These are phyloP conservation scores for Solanum habrochaites DNA, from an alignment of 257 asterid genomes.

Conservation along the genomic window DNA sequence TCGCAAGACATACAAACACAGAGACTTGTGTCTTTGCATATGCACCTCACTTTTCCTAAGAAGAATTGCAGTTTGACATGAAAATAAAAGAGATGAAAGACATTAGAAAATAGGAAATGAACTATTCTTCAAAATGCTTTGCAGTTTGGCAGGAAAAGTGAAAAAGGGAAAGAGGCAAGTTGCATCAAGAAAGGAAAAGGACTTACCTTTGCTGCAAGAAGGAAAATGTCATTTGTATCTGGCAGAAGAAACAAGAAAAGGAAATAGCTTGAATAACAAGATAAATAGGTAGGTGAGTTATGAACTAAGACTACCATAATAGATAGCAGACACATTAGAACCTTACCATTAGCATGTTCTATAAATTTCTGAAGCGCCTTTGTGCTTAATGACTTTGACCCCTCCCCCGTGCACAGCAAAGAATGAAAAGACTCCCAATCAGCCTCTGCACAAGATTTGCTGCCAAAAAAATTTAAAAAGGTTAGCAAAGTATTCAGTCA, in stretches of 20 bases:
- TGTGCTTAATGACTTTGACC: constrained; percentile 42
- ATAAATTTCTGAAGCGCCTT: constrained; percentile 44
- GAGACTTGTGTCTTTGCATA: not conserved
- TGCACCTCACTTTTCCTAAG: not conserved
- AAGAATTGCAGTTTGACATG: not conserved
- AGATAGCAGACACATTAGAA: not conserved
- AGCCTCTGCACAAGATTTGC: constrained; percentile 77
- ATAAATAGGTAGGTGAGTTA: not conserved
- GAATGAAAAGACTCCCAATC: constrained; percentile 83
- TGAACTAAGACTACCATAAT: not conserved
- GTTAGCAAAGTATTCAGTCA: not conserved
- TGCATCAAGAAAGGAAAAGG: not conserved
- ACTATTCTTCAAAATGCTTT: not conserved
- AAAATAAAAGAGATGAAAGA: not conserved
- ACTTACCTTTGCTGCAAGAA: constrained; percentile 84
- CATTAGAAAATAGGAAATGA: not conserved
- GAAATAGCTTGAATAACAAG: not conserved
- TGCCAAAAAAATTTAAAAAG: constrained; percentile 12
- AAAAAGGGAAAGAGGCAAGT: not conserved
- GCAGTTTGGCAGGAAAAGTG: not conserved
- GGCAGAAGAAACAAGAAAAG: constrained; percentile 14
- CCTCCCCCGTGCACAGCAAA: constrained; percentile 68
- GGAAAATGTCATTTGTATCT: constrained; percentile 94
- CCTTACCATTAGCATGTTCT: constrained; percentile 82
- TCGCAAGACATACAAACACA: not conserved